Evolutionary conservation across 1,284 basidiomycete genomes (phyloP).

Genomic region (Naganishia sp.): DNA sequence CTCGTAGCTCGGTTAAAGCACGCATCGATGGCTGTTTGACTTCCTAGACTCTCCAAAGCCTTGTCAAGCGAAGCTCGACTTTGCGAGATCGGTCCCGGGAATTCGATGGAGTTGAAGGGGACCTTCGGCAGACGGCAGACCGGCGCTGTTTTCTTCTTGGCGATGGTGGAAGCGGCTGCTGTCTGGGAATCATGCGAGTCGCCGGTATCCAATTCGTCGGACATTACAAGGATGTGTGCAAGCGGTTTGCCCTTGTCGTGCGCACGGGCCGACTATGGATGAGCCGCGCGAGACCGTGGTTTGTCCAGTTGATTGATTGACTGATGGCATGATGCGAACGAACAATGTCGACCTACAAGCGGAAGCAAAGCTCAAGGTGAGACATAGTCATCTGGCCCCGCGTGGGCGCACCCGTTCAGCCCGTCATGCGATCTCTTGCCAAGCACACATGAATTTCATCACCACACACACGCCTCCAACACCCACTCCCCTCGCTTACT

Average conservation of each 20-base stretch:
- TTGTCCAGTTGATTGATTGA: no score
- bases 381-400: not conserved
- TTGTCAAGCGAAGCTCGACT: constrained; percentile 61
- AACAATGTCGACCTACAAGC: not conserved
- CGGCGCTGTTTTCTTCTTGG: constrained; percentile 46
- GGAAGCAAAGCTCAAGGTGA: not conserved
- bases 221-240: no score
- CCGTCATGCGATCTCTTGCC: constrained; percentile 12
- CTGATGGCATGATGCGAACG: no score
- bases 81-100: constrained; percentile 77
- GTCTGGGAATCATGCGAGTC: not conserved
- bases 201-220: no score
- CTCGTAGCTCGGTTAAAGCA: constrained; percentile 64
- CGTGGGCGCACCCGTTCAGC: constrained; percentile 2
- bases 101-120: constrained; percentile 78
- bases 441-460: not conserved
- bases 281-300: no score
- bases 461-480: not conserved
- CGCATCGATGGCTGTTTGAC: constrained; percentile 66
- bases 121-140: constrained; percentile 62
- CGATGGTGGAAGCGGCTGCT: not conserved
- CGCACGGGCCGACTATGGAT: not conserved
- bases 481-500: not conserved
- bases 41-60: constrained; percentile 69
- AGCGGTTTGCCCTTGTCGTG: no score